Evolutionary conservation across 2,329 filamentous ascomycete species (phyloP).

Genomic region (Penicillium sp.): DNA sequence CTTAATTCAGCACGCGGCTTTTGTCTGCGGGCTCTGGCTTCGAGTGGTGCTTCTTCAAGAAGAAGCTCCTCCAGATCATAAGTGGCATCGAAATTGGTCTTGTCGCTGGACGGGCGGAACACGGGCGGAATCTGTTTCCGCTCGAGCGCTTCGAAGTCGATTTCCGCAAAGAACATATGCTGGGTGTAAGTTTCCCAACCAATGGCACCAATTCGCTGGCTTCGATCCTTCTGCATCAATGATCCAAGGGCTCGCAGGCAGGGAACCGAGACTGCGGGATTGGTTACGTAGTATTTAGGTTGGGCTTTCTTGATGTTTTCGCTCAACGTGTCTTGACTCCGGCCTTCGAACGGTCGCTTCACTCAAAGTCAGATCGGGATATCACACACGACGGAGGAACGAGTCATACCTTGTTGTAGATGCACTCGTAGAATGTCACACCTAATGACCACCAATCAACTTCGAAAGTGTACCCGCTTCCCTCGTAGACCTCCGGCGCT

Average conservation of each 20-base stretch:
- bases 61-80: conserved; percentile 95
- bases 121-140: conserved; percentile 86
- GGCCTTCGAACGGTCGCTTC: conserved; percentile 89
- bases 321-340: conserved; percentile 76
- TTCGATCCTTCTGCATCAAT: conserved; percentile 76
- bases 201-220: conserved; percentile 78
- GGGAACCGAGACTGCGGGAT: conserved; percentile 81
- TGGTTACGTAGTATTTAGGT: conserved; percentile 88
- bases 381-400: not conserved
- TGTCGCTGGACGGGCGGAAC: conserved; percentile 91
- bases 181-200: conserved; percentile 81
- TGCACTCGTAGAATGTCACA: conserved; percentile 98
- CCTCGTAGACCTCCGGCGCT: conserved; percentile 90
- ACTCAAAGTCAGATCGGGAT: conserved; percentile 30
- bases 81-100: conserved; percentile 98
- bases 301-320: conserved; percentile 77
- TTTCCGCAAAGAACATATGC: conserved; percentile 82
- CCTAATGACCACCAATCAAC: conserved; percentile 99
- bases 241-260: conserved; percentile 88
- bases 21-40: conserved; percentile 87
- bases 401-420: conserved; percentile 82
- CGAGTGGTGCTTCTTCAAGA: conserved; percentile 89
- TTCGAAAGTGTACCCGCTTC: conserved; percentile 82
- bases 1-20: conserved; percentile 90
- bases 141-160: conserved; percentile 84